Base-by-base conservation (phyloP, 2,329 filamentous ascomycete genomes). In the Phialemoniopsis sp. region DNA sequence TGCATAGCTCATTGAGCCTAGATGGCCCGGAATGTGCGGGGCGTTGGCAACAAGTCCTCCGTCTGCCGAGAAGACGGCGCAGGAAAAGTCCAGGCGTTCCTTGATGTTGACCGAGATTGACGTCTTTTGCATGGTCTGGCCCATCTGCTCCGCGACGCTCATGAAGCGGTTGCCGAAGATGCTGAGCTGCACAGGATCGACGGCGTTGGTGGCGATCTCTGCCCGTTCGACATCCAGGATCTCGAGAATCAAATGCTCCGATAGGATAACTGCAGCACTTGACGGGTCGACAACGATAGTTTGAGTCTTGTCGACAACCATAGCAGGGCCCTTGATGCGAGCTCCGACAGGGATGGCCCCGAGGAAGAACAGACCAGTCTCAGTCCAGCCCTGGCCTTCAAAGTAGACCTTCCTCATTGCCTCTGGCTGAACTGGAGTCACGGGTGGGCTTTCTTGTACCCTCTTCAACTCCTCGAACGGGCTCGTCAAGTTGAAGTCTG, bases 101-200 rank as follows among this genome's bases (percentile, higher is more conserved):
- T 87, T 80, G 54, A 87, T 80, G 47, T 86, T 86, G 1, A 79
- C 83, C 45, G 74, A 80, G 31, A 86, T 78, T 52, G 77, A 80
- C 1, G 80, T 85, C 61, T 86, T 86, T 51, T 86, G 82, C 30
- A 86, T 57, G 15, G 80, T 78, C 39, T 80, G 67, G 2, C 82
- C 82, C 82, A 86, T 86, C 51, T 86, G 81, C 55, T 87, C 82
- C 3, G 82, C 82, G 48, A 86, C 84, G 3, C 80, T 78, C 82
- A 86, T 86, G 59, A 87, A 87, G 6, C 82, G 72, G 56, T 86
- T 80, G 1, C 78, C 79, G 51, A 87, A 86, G 38, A 86, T 81
- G 47, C 74, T 80, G 1, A 87, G 66, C 58, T 83, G 70, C 46
- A 86, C 82, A 0, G 81, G 82, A 54, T 86, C 80, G 3, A 85